phyloP scores from a whole-genome alignment of 2,329 filamentous ascomycete species.

The Akanthomyces lecanii region DNA sequence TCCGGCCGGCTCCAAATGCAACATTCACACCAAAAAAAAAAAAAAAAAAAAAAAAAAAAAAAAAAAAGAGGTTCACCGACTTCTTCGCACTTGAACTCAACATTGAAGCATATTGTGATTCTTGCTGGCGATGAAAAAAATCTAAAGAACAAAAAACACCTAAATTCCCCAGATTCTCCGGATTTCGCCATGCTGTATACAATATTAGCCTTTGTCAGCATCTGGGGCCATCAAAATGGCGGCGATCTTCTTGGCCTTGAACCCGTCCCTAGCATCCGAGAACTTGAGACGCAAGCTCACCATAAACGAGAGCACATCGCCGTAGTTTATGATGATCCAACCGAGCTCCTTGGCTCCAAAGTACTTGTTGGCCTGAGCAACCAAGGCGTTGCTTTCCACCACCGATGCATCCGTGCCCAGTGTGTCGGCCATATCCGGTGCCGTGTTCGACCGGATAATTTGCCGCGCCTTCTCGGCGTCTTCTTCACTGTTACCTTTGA shows the following conservation, averaged over 20 bases:
- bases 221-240: not conserved
- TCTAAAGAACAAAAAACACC: not conserved
- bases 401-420: not conserved
- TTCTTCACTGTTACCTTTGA: not conserved
- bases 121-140: not conserved
- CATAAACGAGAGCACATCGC: constrained; percentile 6
- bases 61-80: no score
- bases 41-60: no score
- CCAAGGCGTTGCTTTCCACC: not conserved
- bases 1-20: no score
- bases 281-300: not conserved
- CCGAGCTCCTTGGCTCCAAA: not conserved
- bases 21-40: no score
- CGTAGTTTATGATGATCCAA: not conserved
- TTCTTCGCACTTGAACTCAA: no score
- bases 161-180: no score
- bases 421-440: not conserved
- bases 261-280: not conserved
- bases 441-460: not conserved
- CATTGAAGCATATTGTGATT: not conserved
- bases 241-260: constrained; percentile 6
- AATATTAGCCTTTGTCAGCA: not conserved
- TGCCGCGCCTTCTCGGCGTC: not conserved
- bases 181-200: not conserved
- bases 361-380: not conserved